Percentiles rank a stretch among this genome's conserved stretches.
Conservation (phyloP, 345 rosid species). For the Rhodamnia argentea region DNA sequence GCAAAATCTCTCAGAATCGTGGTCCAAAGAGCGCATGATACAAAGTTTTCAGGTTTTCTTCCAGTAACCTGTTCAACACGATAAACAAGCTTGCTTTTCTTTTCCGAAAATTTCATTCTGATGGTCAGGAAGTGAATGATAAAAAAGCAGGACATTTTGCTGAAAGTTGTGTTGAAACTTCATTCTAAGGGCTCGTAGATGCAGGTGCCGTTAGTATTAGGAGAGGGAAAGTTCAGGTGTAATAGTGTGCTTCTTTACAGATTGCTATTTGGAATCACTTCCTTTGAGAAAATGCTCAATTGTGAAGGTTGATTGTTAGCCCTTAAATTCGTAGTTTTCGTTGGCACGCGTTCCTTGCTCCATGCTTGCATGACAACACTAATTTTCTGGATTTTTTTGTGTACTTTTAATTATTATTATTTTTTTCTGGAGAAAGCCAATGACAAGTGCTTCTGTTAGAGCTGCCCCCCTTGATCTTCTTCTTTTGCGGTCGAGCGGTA, state of each 20-base stretch:
- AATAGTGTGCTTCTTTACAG: background rate
- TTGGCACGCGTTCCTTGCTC: background rate
- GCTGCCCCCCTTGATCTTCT: background rate
- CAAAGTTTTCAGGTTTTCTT: conserved; percentile 49
- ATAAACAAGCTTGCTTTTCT: background rate
- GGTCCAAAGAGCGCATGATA: conserved; percentile 63
- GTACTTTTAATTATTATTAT: background rate
- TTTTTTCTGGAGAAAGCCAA: background rate
- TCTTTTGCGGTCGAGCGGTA: background rate
- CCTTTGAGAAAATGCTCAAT: background rate
- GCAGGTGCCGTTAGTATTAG: background rate
- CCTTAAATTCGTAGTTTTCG: background rate
- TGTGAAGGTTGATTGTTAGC: background rate
- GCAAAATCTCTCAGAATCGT: conserved; percentile 65
- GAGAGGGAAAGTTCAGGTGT: background rate
- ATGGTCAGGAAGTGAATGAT: background rate
- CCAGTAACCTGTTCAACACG: background rate
- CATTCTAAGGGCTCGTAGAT: background rate
- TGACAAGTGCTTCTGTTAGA: background rate
- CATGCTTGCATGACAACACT: background rate
- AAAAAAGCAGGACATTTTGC: background rate
- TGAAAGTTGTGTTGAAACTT: background rate
- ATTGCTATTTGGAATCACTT: background rate
- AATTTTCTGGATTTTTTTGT: background rate
- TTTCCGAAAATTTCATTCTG: background rate